Conservation (phyloP, 805 yeast genomes). For the Suhomyces kilbournensis region DNA sequence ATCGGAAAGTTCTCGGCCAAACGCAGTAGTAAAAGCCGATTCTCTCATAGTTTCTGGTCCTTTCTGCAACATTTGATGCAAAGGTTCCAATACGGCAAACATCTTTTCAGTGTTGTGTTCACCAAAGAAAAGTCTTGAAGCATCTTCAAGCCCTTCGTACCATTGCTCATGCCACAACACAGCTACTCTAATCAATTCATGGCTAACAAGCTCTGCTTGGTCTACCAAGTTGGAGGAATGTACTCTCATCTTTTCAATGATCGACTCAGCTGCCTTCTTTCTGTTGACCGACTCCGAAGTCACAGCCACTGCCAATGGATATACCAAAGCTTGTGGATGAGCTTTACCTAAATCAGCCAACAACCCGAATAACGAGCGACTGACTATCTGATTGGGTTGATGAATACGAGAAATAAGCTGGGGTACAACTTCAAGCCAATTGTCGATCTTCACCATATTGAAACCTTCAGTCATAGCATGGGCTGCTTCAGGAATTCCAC, state of each 20-base stretch:
- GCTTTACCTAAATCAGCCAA: slow-evolving; percentile 87
- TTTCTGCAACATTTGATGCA: slow-evolving; percentile 77
- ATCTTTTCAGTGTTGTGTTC: slow-evolving; percentile 93
- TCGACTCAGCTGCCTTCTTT: slow-evolving; percentile 86
- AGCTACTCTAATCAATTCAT: slow-evolving; percentile 89
- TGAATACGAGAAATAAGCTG: slow-evolving; percentile 95
- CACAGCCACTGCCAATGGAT: slow-evolving; percentile 93
- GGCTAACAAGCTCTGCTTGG: slow-evolving; percentile 92
- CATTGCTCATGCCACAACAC: slow-evolving; percentile 97
- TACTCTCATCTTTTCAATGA: slow-evolving; percentile 86
- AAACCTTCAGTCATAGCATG: slow-evolving; percentile 89
- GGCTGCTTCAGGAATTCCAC: slow-evolving; percentile 89
- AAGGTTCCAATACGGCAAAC: slow-evolving; percentile 86
- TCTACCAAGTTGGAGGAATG: slow-evolving; percentile 84
- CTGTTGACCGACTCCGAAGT: slow-evolving; percentile 88
- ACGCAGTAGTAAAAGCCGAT: slow-evolving; percentile 86
- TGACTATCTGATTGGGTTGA: slow-evolving; percentile 85
- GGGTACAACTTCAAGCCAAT: slow-evolving; percentile 94
- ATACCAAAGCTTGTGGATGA: slow-evolving; percentile 95
- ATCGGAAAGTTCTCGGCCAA: slow-evolving; percentile 87
- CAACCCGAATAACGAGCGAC: slow-evolving; percentile 73
- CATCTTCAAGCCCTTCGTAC: slow-evolving; percentile 97
- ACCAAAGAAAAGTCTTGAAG: slow-evolving; percentile 87
- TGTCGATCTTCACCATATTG: slow-evolving; percentile 81
- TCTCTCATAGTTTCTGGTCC: slow-evolving; percentile 94